These are phyloP conservation scores for Amanita fuliginea DNA, from an alignment of 768 basidiomycete genomes.

Conservation along the genomic window DNA sequence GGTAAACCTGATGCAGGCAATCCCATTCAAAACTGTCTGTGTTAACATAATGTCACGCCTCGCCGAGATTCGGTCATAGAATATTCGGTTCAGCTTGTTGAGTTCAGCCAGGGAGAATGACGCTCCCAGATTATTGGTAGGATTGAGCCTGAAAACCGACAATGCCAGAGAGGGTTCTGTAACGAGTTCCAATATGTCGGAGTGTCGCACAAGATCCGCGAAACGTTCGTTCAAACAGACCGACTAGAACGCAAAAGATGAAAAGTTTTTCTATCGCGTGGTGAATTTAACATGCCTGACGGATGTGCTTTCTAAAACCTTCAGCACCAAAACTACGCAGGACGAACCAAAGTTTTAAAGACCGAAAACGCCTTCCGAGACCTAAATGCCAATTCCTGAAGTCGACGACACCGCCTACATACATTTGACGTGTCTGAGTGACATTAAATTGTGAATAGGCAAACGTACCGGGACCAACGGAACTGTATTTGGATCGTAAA, in stretches of 20 bases:
- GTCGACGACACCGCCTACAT: conserved; percentile 67
- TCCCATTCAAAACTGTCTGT: conserved; percentile 64
- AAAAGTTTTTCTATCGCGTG: too few relatives aligned
- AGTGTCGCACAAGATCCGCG: conserved; percentile 37
- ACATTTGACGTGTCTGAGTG: neutral
- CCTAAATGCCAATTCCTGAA: conserved; percentile 83
- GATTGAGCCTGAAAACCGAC: conserved; percentile 63
- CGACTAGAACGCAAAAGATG: conserved; percentile 32
- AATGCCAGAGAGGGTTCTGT: conserved; percentile 63
- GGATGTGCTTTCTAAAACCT: conserved; percentile 73
- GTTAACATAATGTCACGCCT: conserved; percentile 65
- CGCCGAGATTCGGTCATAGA: conserved; percentile 46
- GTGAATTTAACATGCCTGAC: conserved; percentile 30
- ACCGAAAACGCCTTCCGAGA: conserved; percentile 80
- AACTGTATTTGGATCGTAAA: conserved; percentile 69
- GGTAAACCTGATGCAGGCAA: conserved; percentile 67
- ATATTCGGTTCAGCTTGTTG: conserved; percentile 56
- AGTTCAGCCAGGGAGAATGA: conserved; percentile 22
- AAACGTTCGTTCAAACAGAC: conserved; percentile 54
- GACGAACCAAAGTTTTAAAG: conserved; percentile 90
- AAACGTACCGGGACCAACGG: conserved; percentile 37
- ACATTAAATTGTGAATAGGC: neutral
- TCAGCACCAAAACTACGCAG: conserved; percentile 71
- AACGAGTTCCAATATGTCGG: conserved; percentile 49
- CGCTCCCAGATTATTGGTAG: conserved; percentile 11